Evolutionary conservation across 1,139 yeast species (phyloP).

Genomic region (Kurtzmaniella natalensis): DNA sequence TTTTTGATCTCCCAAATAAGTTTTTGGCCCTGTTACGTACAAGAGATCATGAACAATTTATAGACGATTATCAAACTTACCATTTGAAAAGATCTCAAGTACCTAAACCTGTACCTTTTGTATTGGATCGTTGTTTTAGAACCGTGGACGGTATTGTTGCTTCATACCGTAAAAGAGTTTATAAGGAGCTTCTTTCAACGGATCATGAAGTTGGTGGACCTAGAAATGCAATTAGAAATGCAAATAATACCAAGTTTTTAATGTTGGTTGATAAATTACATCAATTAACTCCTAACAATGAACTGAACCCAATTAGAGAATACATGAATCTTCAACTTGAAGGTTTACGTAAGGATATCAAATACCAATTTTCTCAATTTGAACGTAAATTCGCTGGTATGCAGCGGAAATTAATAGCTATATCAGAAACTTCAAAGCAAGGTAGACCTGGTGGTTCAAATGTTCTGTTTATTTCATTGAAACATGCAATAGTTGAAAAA

Average conservation of each 20-base stretch:
- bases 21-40: slow-evolving; percentile 50
- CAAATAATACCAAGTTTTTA: slow-evolving; percentile 26
- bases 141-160: slow-evolving; percentile 65
- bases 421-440: slow-evolving; percentile 30
- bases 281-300: slow-evolving; percentile 21
- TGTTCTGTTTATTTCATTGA: slow-evolving; percentile 36
- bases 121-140: slow-evolving; percentile 35
- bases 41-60: slow-evolving; percentile 66
- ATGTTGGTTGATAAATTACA: slow-evolving; percentile 39
- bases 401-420: slow-evolving; percentile 37
- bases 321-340: slow-evolving; percentile 34
- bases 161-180: slow-evolving; percentile 58
- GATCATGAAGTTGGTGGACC: slow-evolving; percentile 30
- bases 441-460: slow-evolving; percentile 35
- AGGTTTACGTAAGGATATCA: slow-evolving; percentile 30
- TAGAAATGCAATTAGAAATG: slow-evolving; percentile 11
- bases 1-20: slow-evolving; percentile 69
- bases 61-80: slow-evolving; percentile 66
- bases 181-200: slow-evolving; percentile 50
- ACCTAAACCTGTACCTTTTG: background rate
- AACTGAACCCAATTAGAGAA: slow-evolving; percentile 32
- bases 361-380: slow-evolving; percentile 33
- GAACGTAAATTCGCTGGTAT: slow-evolving; percentile 32
- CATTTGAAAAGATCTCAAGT: slow-evolving; percentile 19
- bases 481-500: slow-evolving; percentile 19